Evolutionary conservation across 495 filamentous ascomycete species (phyloP), one percentile per base, ranked within the genome.

Genomic region (Glonium stellatum): DNA sequence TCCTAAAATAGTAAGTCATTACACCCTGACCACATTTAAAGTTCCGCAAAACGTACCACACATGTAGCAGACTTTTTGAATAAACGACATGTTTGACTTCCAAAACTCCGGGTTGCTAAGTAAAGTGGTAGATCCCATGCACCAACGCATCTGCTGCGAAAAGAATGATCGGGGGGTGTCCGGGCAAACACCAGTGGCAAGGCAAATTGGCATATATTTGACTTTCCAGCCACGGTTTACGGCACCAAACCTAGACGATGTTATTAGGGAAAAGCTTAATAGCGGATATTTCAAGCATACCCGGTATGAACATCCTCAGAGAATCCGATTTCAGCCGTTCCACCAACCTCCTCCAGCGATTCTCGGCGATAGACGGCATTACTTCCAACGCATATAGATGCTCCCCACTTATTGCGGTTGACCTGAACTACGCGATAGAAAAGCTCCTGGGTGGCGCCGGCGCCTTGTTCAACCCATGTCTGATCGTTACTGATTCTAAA

Each of bases 241-340:
- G 36, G 60, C 69, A 0, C 55, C 55, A 34, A 57, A 57, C 36
- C 55, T 37, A 11, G 8, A 23, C 8, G 9, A 9, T 4, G 25
- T 15, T 8, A 15, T 1, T 51, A 10, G 6, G n/a, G 8, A 15
- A 51, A 23, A 51, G 18, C 19, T 5, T 27, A 52, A 18, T 52
- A 54, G 39, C 2, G 10, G 18, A 11, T 44, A 4, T 15, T 18
- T 44, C n/a, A 4, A 44, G 25, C 48, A 27, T 23, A 51, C 48
- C 67, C 69, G 10, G 69, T 71, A 55, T 71, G 60, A 10, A 68
- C 63, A 50, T 71, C 69, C 54, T 71, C 69, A 15, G 65, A 70
- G 46, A 58, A 64, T 8, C 55, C 65, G 42, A 67, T 64, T 25
- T 65, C 57, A 15, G 62, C 54, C 5, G 65, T 70, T 21, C 69